phyloP scores from a whole-genome alignment of 176 grass and related monocot species.

The Lolium rigidum region DNA sequence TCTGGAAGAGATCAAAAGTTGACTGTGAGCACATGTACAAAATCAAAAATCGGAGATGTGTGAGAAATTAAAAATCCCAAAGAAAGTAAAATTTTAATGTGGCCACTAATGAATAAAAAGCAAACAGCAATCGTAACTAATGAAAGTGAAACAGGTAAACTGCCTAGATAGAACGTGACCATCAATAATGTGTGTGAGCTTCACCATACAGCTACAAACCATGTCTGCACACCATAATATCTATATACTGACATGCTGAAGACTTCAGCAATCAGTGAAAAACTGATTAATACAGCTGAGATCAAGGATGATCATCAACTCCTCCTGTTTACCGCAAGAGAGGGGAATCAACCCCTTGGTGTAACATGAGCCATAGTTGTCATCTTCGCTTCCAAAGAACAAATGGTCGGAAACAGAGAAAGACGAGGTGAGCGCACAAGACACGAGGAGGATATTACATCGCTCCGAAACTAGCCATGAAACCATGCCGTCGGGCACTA shows the following conservation, averaged over 20 bases:
- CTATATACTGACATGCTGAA: neutral
- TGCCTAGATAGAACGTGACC: neutral
- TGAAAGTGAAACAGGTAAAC: neutral
- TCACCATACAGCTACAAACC: neutral
- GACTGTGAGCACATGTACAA: neutral
- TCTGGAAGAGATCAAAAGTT: constrained; percentile 12
- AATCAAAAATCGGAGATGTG: neutral
- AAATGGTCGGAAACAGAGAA: neutral
- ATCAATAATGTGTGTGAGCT: neutral
- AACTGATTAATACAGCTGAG: no score
- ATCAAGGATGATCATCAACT: neutral
- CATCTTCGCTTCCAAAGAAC: neutral
- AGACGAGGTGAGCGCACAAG: neutral
- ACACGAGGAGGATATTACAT: neutral
- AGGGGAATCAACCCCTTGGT: neutral
- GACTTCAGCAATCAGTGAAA: neutral
- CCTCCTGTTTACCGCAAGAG: neutral
- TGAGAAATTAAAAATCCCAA: neutral
- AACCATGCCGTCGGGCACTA: neutral
- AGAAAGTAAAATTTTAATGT: neutral
- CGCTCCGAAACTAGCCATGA: neutral
- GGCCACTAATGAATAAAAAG: neutral
- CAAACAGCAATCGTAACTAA: neutral
- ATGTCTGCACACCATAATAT: neutral
- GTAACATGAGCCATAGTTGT: neutral